These are phyloP conservation scores for Orbilia oligospora DNA, from an alignment of 2,329 filamentous ascomycete species.

Conservation along the genomic window DNA sequence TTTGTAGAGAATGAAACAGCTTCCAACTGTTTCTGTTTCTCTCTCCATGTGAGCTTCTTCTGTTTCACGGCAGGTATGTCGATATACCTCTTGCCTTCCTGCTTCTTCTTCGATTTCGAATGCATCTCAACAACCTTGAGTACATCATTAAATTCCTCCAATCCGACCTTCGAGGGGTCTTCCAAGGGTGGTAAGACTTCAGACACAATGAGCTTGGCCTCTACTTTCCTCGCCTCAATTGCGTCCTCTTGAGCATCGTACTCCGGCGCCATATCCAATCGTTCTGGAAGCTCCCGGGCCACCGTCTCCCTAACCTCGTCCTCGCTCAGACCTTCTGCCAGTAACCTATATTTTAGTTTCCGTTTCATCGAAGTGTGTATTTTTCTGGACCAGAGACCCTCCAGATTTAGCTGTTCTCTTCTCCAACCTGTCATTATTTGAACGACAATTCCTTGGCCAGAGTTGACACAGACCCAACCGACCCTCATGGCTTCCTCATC, in stretches of 20 bases:
- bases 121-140: slow-evolving; percentile 35
- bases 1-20: slow-evolving; percentile 50
- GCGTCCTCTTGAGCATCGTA: slow-evolving; percentile 35
- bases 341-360: slow-evolving; percentile 59
- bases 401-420: slow-evolving; percentile 76
- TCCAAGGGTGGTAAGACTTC: slow-evolving; percentile 27
- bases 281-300: slow-evolving; percentile 30
- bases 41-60: slow-evolving; percentile 28
- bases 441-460: slow-evolving; percentile 77
- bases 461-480: slow-evolving; percentile 95
- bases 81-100: slow-evolving; percentile 48
- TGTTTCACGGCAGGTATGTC: slow-evolving; percentile 53
- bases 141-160: slow-evolving; percentile 35
- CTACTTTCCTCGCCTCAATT: slow-evolving; percentile 25
- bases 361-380: slow-evolving; percentile 67
- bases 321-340: slow-evolving; percentile 29
- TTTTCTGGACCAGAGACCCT: slow-evolving; percentile 74
- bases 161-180: slow-evolving; percentile 60
- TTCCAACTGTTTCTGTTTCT: slow-evolving; percentile 26
- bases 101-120: slow-evolving; percentile 53
- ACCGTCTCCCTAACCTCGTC: slow-evolving; percentile 37
- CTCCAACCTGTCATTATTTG: slow-evolving; percentile 82
- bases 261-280: slow-evolving; percentile 38
- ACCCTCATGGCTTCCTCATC: slow-evolving; percentile 83
- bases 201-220: slow-evolving; percentile 18